These are phyloP conservation scores for Hymenoscyphus albidus DNA, from an alignment of 2,329 filamentous ascomycete species.

Conservation along the genomic window DNA sequence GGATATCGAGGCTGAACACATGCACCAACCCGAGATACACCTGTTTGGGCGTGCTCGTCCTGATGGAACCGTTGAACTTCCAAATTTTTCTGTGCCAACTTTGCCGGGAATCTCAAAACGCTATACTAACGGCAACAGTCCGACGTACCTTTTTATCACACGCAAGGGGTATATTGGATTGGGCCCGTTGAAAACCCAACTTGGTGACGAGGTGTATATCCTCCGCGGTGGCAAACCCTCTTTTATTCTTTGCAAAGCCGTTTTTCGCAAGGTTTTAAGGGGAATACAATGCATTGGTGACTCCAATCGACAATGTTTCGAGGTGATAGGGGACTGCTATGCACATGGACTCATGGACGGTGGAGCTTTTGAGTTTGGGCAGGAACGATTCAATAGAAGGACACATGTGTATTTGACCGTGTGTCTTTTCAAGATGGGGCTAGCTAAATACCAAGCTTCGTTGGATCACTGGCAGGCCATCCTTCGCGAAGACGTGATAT, in stretches of 20 bases:
- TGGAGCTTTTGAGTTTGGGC: neutral
- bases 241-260: slow-evolving; percentile 10
- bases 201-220: slow-evolving; percentile 8
- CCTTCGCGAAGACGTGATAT: too few relatives aligned
- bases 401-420: too few relatives aligned
- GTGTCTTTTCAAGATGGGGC: too few relatives aligned
- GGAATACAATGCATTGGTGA: neutral
- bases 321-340: neutral
- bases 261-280: neutral
- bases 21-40: too few relatives aligned
- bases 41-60: too few relatives aligned
- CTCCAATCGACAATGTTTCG: neutral
- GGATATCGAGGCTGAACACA: neutral
- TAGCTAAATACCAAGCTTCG: too few relatives aligned
- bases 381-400: too few relatives aligned
- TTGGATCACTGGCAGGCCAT: too few relatives aligned
- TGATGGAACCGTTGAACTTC: neutral
- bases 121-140: neutral
- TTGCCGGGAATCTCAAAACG: neutral
- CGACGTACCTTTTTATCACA: slow-evolving; percentile 15
- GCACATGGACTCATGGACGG: neutral
- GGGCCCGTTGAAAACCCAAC: slow-evolving; percentile 4
- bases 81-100: neutral
- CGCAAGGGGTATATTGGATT: slow-evolving; percentile 11
- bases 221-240: slow-evolving; percentile 4